These are phyloP conservation scores for Talaromyces sp. DNA, from an alignment of 2,329 filamentous ascomycete species.

Conservation along the genomic window DNA sequence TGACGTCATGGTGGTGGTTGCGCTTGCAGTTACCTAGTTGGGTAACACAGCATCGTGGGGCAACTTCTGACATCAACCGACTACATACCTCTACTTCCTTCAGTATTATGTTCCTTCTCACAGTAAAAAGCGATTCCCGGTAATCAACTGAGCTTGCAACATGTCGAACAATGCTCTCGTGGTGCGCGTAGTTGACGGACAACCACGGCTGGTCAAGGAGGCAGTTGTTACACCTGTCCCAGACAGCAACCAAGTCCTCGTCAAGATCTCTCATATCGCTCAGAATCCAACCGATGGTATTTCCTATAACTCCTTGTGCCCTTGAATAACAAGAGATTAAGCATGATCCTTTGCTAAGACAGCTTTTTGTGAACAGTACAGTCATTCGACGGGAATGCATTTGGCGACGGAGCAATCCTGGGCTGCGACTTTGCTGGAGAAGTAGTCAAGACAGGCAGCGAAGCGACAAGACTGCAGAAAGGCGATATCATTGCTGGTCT, in stretches of 20 bases:
- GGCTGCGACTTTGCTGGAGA: slow-evolving; percentile 30
- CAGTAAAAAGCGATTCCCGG: neutral
- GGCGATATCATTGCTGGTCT: slow-evolving; percentile 30
- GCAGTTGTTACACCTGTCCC: neutral
- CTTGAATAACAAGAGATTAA: too few species aligned
- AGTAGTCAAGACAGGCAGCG: slow-evolving; percentile 24
- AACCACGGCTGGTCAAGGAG: neutral
- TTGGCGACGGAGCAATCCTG: slow-evolving; percentile 27
- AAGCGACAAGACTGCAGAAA: slow-evolving; percentile 21
- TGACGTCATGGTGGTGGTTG: neutral
- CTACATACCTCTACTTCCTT: neutral
- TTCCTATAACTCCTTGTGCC: too few species aligned
- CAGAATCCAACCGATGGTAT: slow-evolving; percentile 21
- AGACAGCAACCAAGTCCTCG: slow-evolving; percentile 15
- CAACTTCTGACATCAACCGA: neutral
- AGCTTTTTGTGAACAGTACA: neutral
- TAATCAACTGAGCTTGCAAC: neutral
- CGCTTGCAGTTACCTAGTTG: too few species aligned
- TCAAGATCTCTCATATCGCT: slow-evolving; percentile 20
- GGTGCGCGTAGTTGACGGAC: neutral
- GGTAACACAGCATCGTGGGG: neutral
- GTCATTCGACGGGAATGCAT: slow-evolving; percentile 31
- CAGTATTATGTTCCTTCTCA: neutral
- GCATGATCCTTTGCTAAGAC: neutral
- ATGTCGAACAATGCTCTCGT: neutral